Conservation (phyloP, 345 rosid genomes). For the Salix suchowensis region DNA sequence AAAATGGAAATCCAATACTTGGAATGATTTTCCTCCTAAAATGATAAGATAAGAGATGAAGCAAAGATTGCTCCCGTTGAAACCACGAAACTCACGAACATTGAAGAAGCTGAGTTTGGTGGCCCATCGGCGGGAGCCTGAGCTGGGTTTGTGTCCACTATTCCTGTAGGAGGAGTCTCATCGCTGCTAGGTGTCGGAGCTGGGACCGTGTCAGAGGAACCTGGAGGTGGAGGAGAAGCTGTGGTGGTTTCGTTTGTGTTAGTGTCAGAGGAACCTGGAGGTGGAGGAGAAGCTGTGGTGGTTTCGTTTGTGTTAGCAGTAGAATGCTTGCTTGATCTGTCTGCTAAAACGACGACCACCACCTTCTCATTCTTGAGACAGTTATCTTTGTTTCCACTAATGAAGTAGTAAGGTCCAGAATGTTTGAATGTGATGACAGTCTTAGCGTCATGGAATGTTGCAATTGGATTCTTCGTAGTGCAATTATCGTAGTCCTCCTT, state of each 20-base stretch:
- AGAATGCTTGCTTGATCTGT: constrained; percentile 35
- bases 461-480: constrained; percentile 34
- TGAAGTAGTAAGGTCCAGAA: constrained; percentile 67
- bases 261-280: constrained; percentile 5
- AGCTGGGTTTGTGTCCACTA: constrained; percentile 40
- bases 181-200: constrained; percentile 53
- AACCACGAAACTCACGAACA: constrained; percentile 22
- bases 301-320: constrained; percentile 18
- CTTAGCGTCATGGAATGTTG: constrained; percentile 45
- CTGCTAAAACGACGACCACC: constrained; percentile 55
- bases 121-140: constrained; percentile 42
- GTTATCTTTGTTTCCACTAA: constrained; percentile 67
- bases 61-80: constrained; percentile 46
- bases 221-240: constrained; percentile 31
- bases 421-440: constrained; percentile 47
- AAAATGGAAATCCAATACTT: background rate
- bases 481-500: constrained; percentile 56
- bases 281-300: constrained; percentile 25
- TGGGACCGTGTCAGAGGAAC: constrained; percentile 7
- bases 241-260: constrained; percentile 16
- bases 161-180: constrained; percentile 44
- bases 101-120: constrained; percentile 39
- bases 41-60: constrained; percentile 41
- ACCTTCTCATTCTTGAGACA: constrained; percentile 70
- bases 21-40: constrained; percentile 5